These are phyloP conservation scores for Claviceps arundinis DNA, from an alignment of 2,329 filamentous ascomycete genomes.

Conservation along the genomic window DNA sequence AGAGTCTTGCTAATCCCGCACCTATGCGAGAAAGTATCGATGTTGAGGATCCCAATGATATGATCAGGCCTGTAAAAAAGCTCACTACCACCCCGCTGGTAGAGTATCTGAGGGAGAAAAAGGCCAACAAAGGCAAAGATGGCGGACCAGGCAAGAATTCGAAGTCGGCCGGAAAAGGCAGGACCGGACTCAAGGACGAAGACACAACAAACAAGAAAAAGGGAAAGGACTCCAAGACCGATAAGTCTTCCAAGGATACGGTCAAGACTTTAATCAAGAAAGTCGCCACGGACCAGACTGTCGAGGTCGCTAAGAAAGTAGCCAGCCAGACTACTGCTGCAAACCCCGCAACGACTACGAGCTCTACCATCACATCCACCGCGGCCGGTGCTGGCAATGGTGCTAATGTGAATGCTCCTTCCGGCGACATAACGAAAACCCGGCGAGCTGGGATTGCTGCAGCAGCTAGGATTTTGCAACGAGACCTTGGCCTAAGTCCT, in stretches of 20 bases:
- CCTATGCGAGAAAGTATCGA: constrained; percentile 31
- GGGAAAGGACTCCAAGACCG: constrained; percentile 44
- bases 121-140: constrained; percentile 58
- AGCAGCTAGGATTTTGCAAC: constrained; percentile 50
- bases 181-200: constrained; percentile 28
- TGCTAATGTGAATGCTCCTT: constrained; percentile 20
- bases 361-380: constrained; percentile 11
- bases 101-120: constrained; percentile 83
- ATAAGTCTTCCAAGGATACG: constrained; percentile 40
- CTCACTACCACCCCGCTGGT: constrained; percentile 78
- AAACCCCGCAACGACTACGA: constrained; percentile 17
- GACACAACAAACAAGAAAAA: constrained; percentile 53
- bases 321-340: constrained; percentile 22
- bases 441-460: constrained; percentile 48
- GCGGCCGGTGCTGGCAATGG: constrained; percentile 18
- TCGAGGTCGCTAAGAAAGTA: constrained; percentile 31
- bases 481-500: constrained; percentile 51
- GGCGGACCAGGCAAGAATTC: constrained; percentile 26
- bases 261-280: constrained; percentile 53
- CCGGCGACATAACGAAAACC: constrained; percentile 28
- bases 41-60: constrained; percentile 27
- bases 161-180: constrained; percentile 40
- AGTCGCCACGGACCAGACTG: constrained; percentile 34
- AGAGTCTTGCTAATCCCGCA: constrained; percentile 63
- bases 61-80: constrained; percentile 39